Conservation (phyloP, 208 protist species). For the Spongospora subterranea region DNA sequence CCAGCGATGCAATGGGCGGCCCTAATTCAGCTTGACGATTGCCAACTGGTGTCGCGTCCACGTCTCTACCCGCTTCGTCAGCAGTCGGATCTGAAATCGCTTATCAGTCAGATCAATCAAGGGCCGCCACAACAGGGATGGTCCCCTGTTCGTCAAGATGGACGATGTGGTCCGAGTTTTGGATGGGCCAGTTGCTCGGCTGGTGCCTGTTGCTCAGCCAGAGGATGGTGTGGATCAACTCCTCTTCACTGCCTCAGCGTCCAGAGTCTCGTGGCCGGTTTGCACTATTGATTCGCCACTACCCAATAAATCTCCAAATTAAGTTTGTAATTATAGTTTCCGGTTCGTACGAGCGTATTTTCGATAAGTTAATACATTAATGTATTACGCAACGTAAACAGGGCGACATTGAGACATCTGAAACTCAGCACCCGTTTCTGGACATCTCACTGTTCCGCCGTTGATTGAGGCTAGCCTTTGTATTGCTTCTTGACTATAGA, state of each 20-base stretch:
- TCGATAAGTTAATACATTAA: background rate
- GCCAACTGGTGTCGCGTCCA: conserved; percentile 18
- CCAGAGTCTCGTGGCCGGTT: background rate
- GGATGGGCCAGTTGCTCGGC: conserved; percentile 29
- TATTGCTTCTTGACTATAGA: conserved; percentile 56
- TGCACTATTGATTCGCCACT: no score
- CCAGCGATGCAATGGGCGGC: background rate
- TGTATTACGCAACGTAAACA: conserved; percentile 13
- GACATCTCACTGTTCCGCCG: background rate
- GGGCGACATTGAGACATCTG: background rate
- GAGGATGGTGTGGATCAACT: conserved; percentile 17
- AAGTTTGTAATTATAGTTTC: no score
- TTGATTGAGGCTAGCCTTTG: background rate
- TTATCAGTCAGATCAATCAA: background rate
- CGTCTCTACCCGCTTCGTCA: background rate
- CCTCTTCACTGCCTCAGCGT: conserved; percentile 16
- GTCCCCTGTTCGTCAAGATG: background rate
- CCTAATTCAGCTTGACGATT: background rate
- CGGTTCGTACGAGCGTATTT: background rate
- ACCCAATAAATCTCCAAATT: no score
- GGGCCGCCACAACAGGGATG: background rate
- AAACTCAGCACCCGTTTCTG: conserved; percentile 9
- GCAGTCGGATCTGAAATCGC: background rate
- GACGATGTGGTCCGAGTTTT: background rate
- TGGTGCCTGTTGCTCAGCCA: conserved; percentile 2